Conservation (phyloP, 805 yeast genomes). For the Maudiozyma bulderi region DNA sequence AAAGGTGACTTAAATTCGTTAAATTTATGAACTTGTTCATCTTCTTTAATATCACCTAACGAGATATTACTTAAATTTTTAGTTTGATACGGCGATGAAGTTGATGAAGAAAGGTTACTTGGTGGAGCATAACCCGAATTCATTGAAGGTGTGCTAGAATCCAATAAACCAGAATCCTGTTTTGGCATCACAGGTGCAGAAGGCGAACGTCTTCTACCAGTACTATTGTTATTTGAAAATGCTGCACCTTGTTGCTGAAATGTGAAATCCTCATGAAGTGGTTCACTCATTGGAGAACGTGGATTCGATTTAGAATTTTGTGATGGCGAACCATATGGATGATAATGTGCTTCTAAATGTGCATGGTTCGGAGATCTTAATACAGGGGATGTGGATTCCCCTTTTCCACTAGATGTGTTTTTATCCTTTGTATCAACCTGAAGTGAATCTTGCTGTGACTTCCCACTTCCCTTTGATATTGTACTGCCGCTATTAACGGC, state of each 20-base stretch:
- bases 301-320: background rate
- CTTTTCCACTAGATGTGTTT: background rate
- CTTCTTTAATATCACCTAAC: constrained; percentile 29
- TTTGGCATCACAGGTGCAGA: constrained; percentile 11
- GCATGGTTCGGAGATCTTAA: constrained; percentile 4
- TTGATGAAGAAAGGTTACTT: constrained; percentile 17
- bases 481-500: constrained; percentile 1
- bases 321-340: constrained; percentile 4
- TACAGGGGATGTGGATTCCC: background rate
- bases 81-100: constrained; percentile 17
- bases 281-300: background rate
- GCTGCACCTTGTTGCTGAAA: background rate
- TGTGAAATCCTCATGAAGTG: background rate
- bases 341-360: constrained; percentile 10
- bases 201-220: constrained; percentile 14
- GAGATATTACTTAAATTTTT: constrained; percentile 21
- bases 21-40: constrained; percentile 16
- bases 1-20: background rate
- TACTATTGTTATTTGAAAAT: background rate
- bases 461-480: background rate
- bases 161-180: background rate
- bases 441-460: background rate
- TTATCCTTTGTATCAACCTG: background rate
- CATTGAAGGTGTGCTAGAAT: background rate
- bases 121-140: constrained; percentile 2